Base-by-base conservation (phyloP, 2,329 filamentous ascomycete species). In the Dactylellina drechsleri region DNA sequence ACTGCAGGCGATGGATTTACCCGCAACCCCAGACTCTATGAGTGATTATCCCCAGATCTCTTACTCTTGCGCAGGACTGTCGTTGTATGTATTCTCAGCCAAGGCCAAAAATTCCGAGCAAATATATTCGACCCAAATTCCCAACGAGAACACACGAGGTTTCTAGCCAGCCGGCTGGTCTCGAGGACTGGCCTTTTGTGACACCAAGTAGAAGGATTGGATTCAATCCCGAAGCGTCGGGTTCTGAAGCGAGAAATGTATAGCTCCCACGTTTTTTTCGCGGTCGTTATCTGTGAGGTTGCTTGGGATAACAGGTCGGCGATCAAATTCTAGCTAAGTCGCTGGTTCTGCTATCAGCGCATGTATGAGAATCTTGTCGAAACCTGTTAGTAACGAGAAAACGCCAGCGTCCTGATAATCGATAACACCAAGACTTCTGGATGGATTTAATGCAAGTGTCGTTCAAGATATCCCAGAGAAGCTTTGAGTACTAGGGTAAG, bases 211-310 rank as follows among this genome's bases (percentile, higher is more conserved):
- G 57, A 49, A 59, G 59, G 66, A 52, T 62, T 8, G 5, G 13
- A 7, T 49, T 62, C 58, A 58, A 70, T 61, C 61, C 66, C 54
- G 59, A 59, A 2, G 45, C 64, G 59, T 71, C 52, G 59, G 58
- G 53, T 61, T 8, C 28, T 50, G 52, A 71, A 59, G 59, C 66
- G 54, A 64, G 50, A 31, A 16, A 28, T 53, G 16, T 43, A 65
- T 59, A 58, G 59, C 53, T 58, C 66, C 66, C 66, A 71, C 66
- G 66, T 65, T 71, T 36, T 36, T 36, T 64, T 62, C 43, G 31
- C 47, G 41, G 18, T 36, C 53, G 59, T 65, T 71, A 59, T 65
- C 59, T 64, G 45, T 36, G 52, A 47, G 43, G 31, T 36, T 36
- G 10, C 43, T n/a, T 49, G 31, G 41, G 47, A 26, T 10, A 31